Percentiles rank a stretch among this genome's conserved stretches.
phyloP scores from a whole-genome alignment of 768 basidiomycete genomes.

The Boletus subparvulus region DNA sequence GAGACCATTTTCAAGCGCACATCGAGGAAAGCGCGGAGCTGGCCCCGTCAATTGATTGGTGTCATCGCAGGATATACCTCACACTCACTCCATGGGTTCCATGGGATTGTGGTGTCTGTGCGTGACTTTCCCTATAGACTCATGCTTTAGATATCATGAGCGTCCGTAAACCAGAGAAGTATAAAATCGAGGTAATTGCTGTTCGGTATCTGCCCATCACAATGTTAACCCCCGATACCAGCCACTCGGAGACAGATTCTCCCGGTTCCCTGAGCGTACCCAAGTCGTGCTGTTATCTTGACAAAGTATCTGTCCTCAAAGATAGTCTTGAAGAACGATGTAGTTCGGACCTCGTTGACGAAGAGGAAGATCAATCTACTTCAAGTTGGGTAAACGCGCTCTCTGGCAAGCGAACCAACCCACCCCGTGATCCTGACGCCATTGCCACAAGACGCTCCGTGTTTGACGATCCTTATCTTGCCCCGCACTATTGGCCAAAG shows the following conservation, averaged over 20 bases:
- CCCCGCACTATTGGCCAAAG: conserved; percentile 40
- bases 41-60: neutral
- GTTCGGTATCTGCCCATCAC: neutral
- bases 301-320: neutral
- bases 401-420: conserved; percentile 1
- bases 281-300: neutral
- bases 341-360: neutral
- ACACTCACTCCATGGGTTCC: too few relatives aligned
- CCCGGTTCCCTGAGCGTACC: too few relatives aligned
- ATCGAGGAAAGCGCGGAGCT: neutral
- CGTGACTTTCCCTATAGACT: neutral
- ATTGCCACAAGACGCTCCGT: conserved; percentile 51
- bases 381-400: conserved; percentile 1
- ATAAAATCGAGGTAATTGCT: neutral
- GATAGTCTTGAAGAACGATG: neutral
- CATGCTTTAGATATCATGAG: too few relatives aligned
- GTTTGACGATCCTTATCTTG: conserved; percentile 47
- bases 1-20: too few relatives aligned
- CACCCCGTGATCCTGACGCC: conserved; percentile 32
- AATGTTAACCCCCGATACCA: neutral
- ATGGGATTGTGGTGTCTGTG: neutral
- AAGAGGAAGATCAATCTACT: neutral
- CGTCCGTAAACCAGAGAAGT: too few relatives aligned
- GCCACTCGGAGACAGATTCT: neutral
- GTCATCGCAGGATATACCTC: neutral